Evolutionary conservation across 345 rosid species (phyloP), one percentile per base, ranked within the genome.

Genomic region (Hibiscus trionum): DNA sequence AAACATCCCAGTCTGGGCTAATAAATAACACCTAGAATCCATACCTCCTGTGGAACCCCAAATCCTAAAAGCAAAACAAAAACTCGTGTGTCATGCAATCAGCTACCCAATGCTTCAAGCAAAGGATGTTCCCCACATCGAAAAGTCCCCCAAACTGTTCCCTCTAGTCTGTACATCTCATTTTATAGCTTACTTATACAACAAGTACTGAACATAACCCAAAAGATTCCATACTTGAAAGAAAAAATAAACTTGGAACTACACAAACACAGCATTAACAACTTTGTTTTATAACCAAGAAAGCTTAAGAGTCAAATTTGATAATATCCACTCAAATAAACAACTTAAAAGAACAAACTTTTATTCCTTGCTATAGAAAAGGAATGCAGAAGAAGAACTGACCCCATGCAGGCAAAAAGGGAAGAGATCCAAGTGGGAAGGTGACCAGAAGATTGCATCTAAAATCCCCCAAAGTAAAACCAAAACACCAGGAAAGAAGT

Each of bases 401-500:
- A 90, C 91, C 88, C 86, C 93, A 85, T 86, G 83, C 87, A 86
- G 55, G 83, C 82, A 70, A 87, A 29, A 35, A 86, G 75, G 46
- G 75, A 79, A 77, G 59, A 78, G 85, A 88, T 82, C 91, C 88
- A 88, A 75, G 79, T 56, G 52, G 86, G 89, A 42, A 82, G 66
- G 29, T 44, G 72, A 71, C 82, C 77, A 80, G 77, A 78, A 75
- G 78, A 62, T 74, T 77, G 93, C 91, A 84, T 88, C 74, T 83
- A 88, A 74, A 84, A 76, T 61, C 66, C 42, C 4, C 77, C 42
- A 26, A 60, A 79, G 70, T 77, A 75, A 87, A 53, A 66, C 78
- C 61, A 79, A 66, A 70, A 76, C 57, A 72, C 78, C 88, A 76
- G 82, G 82, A 72, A 85, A 72, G 47, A 87, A 76, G 76, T 63